Base-by-base conservation (phyloP, 768 basidiomycete species). In the Stropharia rugosoannulata region DNA sequence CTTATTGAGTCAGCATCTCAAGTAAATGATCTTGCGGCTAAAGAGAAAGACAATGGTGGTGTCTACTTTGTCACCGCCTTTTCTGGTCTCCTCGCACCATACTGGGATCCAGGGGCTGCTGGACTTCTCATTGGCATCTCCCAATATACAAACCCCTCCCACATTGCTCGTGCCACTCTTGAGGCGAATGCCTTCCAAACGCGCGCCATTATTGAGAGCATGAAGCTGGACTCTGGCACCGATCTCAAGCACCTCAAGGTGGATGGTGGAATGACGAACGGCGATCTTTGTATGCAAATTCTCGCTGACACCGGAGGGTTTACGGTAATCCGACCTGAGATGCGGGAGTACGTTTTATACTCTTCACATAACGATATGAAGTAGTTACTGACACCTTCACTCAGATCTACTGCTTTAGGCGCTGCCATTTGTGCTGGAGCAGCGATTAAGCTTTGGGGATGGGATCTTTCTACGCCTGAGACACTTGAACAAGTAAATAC, bases 191-290 rank as follows among this genome's bases (percentile, higher is more conserved):
- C 94, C 12, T 98, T 88, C 78, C 95, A 98, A 72, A 97, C 96
- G 11, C 85, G 90, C 55, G 97, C 93, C 7, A 92, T 99, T 62
- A 81, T 98, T 46, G 94, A 98, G 69, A 89, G 91, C 65, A 99
- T 99, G 90, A 87, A 90, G 68, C 75, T 90, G 51, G 96, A 99
- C 73, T 89, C 91, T n/a, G 81, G 81, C 13, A 76, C 78, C 4
- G 85, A 90, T 45, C 80, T 97, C 51, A 86, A 88, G 66, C 81
- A 89, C 62, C 84, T 99, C 59, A 95, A 89, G 69, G 96, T 99
- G 36, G 97, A 98, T 69, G 97, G 97, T n/a, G 94, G 95, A 13
- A 95, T 97, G 90, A 97, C 95, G 10, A 96, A 95, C 61, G 91
- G 92, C 35, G 93, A 96, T 66, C 70, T 90, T 27, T 90, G 87